Base-by-base conservation (phyloP, 2,329 filamentous ascomycete genomes). In the Verticillium alfalfae region DNA sequence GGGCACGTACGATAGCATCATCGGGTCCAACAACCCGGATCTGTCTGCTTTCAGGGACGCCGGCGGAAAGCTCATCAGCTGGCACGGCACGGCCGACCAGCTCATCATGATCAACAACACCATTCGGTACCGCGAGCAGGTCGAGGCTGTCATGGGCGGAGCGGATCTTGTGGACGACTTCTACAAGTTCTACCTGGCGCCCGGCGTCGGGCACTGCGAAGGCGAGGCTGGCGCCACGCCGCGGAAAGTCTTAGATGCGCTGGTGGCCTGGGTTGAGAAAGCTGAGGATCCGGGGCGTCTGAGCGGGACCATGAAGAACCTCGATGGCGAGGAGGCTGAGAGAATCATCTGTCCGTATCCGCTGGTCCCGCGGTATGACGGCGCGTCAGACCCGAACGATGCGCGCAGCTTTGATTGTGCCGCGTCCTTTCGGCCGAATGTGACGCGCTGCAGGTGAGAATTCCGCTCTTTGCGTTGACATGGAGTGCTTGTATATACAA, bases 151-250 rank as follows among this genome's bases (percentile, higher is more conserved):
- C 2, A 45, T 34, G 58, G 39, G 39, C 16, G 45, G 45, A 4
- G 10, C 45, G 12, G 45, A 52, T 22, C 45, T 58, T 10, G 45
- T 36, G 41, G 66, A 71, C 13, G 76, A 81, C 12, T 81, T 82
- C 69, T 88, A 83, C 70, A 70, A 74, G 0, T 79, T 80, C 66
- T 85, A 85, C 66, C 72, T 72, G 26, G 76, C 85, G 16, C 81
- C 81, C 0, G 83, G 83, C 1, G 81, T 84, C 80, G 72, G 71
- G n/a, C 82, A 84, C 70, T 84, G 82, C 67, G 64, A 63, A 45
- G 77, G 77, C 3, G 82, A 83, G 15, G 70, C 69, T 2, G 81
- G 81, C 1, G 26, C 54, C 2, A 74, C 67, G 64, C 68, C 76
- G 6, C 67, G 76, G 31, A 84, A 84, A 34, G 72, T 82, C 0